These are phyloP conservation scores for Colletotrichum sp. DNA, from an alignment of 2,329 filamentous ascomycete genomes.

Conservation along the genomic window DNA sequence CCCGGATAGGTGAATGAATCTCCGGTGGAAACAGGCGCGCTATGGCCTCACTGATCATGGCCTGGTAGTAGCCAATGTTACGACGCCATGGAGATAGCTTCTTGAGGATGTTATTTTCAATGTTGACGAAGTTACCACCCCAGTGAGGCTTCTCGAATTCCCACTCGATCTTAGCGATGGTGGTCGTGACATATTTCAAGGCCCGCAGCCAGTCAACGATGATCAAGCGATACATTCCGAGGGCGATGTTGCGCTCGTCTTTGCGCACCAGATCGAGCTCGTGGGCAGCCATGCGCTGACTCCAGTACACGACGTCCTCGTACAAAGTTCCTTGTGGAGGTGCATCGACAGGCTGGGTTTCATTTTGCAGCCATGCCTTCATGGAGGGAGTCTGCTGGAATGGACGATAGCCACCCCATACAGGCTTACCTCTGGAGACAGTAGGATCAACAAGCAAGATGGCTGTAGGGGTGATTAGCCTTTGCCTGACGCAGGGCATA, in stretches of 20 bases:
- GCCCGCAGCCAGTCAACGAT: not conserved
- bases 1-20: not conserved
- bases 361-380: not conserved
- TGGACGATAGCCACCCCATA: not conserved
- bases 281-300: not conserved
- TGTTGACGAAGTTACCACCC: not conserved
- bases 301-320: not conserved
- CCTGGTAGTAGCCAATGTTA: not conserved
- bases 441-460: not conserved
- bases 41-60: not conserved
- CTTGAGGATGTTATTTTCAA: not conserved
- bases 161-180: not conserved
- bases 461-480: not conserved
- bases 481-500: not conserved
- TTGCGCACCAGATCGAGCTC: not conserved
- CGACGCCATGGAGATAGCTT: not conserved
- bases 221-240: not conserved
- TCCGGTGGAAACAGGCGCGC: not conserved
- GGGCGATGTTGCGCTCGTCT: not conserved
- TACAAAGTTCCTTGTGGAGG: not conserved
- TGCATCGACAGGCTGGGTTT: not conserved
- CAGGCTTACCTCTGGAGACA: not conserved
- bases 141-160: not conserved
- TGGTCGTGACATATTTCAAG: not conserved
- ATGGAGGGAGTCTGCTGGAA: not conserved